phyloP scores from a whole-genome alignment of 1,284 basidiomycete genomes.

The Ceratobasidium sp. region DNA sequence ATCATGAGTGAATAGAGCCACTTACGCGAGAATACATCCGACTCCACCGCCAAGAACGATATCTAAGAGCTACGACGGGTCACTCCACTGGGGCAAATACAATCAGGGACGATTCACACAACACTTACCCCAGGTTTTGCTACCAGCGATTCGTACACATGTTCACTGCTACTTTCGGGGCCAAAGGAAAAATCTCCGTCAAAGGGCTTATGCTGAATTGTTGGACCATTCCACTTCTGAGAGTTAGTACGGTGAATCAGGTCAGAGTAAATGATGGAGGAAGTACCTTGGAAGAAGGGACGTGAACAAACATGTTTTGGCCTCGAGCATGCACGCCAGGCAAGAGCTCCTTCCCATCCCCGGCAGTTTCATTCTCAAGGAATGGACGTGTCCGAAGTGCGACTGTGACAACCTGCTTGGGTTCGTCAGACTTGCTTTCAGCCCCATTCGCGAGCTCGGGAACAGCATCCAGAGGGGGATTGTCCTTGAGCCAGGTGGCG shows the following conservation, averaged over 20 bases:
- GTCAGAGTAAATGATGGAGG: not conserved
- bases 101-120: not conserved
- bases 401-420: conserved; percentile 49
- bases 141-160: conserved; percentile 51
- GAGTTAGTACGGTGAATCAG: no score
- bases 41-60: conserved; percentile 51
- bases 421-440: not conserved
- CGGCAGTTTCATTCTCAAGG: conserved; percentile 45
- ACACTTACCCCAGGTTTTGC: conserved; percentile 48
- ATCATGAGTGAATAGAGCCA: not conserved
- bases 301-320: conserved; percentile 51
- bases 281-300: conserved; percentile 51
- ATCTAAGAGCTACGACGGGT: conserved; percentile 47
- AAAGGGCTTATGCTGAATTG: conserved; percentile 51
- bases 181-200: conserved; percentile 51
- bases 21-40: conserved; percentile 51
- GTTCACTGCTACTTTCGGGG: conserved; percentile 50
- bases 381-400: conserved; percentile 51
- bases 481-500: conserved; percentile 20
- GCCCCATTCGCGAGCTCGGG: not conserved
- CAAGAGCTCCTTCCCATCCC: conserved; percentile 42
- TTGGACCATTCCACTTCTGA: conserved; percentile 51
- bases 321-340: conserved; percentile 48
- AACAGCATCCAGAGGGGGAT: not conserved
- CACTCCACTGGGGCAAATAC: not conserved